phyloP scores from a whole-genome alignment of 2,329 filamentous ascomycete species.

The Aspergillus intermedius region DNA sequence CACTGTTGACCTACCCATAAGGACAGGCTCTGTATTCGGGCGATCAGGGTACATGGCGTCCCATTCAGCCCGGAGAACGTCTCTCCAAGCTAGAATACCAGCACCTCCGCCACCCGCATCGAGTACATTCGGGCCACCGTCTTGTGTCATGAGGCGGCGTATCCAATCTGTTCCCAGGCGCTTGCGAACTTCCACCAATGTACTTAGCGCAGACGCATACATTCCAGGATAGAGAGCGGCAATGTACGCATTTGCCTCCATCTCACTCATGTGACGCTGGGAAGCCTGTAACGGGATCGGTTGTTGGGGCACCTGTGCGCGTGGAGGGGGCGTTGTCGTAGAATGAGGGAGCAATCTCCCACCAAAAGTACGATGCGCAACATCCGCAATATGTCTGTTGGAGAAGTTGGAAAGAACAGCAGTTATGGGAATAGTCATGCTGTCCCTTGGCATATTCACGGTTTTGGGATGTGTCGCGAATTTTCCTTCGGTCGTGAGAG shows the following conservation, averaged over 20 bases:
- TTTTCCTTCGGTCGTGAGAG: constrained; percentile 65
- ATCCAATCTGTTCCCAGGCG: constrained; percentile 55
- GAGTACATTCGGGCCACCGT: constrained; percentile 52
- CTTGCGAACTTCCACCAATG: constrained; percentile 55
- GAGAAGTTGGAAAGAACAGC: constrained; percentile 61
- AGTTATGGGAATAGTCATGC: constrained; percentile 64
- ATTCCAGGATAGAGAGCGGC: constrained; percentile 56
- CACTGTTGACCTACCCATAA: constrained; percentile 67
- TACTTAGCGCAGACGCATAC: constrained; percentile 52
- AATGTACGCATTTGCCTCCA: constrained; percentile 56
- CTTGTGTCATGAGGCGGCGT: constrained; percentile 48
- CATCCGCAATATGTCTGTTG: constrained; percentile 65
- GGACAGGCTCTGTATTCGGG: constrained; percentile 34
- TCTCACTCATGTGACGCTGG: constrained; percentile 52
- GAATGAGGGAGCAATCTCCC: constrained; percentile 71
- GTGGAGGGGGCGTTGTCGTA: constrained; percentile 58
- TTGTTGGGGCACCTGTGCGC: constrained; percentile 46
- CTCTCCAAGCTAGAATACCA: constrained; percentile 57
- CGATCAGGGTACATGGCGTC: constrained; percentile 53
- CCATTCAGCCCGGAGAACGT: constrained; percentile 76
- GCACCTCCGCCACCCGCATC: constrained; percentile 59
- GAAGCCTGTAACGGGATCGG: constrained; percentile 53
- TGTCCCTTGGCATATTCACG: constrained; percentile 63
- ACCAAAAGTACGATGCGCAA: constrained; percentile 69
- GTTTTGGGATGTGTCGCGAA: constrained; percentile 69